Evolutionary conservation across 176 grass and related monocot species (phyloP).

Genomic region (Cymbopogon citratus): DNA sequence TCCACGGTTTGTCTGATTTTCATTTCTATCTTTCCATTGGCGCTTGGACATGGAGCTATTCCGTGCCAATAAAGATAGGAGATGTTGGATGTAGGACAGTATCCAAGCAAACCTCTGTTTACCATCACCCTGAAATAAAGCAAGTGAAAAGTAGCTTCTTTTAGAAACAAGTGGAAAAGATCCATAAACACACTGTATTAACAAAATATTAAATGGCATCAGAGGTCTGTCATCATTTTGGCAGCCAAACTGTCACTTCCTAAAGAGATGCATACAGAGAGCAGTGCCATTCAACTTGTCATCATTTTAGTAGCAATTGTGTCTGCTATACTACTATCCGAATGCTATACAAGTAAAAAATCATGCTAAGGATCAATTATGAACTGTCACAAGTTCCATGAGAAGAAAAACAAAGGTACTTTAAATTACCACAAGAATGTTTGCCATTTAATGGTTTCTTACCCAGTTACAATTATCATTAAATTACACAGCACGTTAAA

Average conservation of each 20-base stretch:
- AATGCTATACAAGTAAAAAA: slow-evolving; percentile 7
- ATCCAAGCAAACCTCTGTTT: slow-evolving; percentile 65
- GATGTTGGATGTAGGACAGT: slow-evolving; percentile 81
- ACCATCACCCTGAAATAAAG: slow-evolving; percentile 48
- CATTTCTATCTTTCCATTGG: not conserved
- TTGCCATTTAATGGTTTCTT: not conserved
- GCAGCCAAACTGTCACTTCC: not conserved
- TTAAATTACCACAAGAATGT: not conserved
- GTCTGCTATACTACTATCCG: not conserved
- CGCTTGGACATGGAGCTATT: slow-evolving; percentile 14
- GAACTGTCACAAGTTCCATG: not conserved
- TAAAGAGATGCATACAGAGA: not conserved
- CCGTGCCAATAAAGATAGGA: slow-evolving; percentile 48
- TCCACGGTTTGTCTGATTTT: slow-evolving; percentile 4
- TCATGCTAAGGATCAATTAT: not conserved
- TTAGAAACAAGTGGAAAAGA: slow-evolving; percentile 14
- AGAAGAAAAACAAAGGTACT: not conserved
- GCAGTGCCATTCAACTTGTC: not conserved
- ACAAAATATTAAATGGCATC: slow-evolving; percentile 2
- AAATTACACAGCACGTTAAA: not conserved
- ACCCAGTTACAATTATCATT: not conserved
- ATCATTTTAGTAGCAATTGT: not conserved
- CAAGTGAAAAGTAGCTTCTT: slow-evolving; percentile 14
- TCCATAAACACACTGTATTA: not conserved
- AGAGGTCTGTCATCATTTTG: not conserved